Evolutionary conservation across 176 grass and related monocot genomes (phyloP), one percentile per base, ranked within the genome.

Genomic region (Oryza longistaminata): DNA sequence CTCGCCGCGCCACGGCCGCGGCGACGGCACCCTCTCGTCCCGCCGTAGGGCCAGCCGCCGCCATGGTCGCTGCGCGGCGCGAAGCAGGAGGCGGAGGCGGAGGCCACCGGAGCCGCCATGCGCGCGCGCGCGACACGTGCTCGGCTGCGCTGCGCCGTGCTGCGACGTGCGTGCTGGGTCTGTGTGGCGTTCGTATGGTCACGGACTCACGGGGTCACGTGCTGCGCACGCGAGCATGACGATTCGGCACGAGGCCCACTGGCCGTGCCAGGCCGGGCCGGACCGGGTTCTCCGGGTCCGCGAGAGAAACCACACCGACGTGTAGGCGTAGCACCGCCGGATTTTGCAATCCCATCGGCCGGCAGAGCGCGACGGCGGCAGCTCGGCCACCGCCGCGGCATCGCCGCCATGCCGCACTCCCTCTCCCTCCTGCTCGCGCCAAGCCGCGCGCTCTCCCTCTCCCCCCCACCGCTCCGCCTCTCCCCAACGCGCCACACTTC

Each of bases 391-490:
- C 71, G 43, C 29, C 37, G 80, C 37, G 80, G 19, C 64, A 66
- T 81, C 64, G 43, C 22, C 39, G 80, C 25, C 71, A 85, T 88
- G 86, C 39, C 58, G 44, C 39, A 58, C 66, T 84, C 11, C 11
- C 73, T 83, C 39, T 52, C 69, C 27, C 58, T 78, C 79, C 4
- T 82, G 15, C 48, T 90, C 58, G 68, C 67, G 4, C 68, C 72
- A 24, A 68, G 26, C 45, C 10, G 43, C 44, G 10, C 73, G 9
- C 84, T 83, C 11, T 27, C 74, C 21, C 83, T 83, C 15, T 27
- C 74, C 21, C 4, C 3, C 60, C 74, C 21, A 5, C 15, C 61
- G 4, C 68, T 52, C 55, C 46, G 27, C 64, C 79, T 60, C 69
- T 39, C n/a, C 26, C n/a, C 35, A 15, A 74, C 74, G 0, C 61